Conservation (phyloP, 257 asterid species). For the Solanum chiquidenum region DNA sequence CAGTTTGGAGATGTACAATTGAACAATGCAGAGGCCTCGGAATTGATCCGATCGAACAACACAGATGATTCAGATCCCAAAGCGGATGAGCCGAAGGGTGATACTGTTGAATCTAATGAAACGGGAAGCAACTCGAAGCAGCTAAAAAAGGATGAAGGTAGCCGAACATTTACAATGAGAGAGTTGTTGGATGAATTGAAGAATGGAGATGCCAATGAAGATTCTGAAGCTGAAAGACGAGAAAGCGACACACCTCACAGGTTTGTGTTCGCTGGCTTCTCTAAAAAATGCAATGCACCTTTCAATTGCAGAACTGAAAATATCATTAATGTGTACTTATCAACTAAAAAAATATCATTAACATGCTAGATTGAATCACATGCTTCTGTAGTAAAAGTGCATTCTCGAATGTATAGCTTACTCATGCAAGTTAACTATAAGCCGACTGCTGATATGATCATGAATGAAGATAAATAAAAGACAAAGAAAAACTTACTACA, state of each 20-base stretch:
- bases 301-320: not conserved
- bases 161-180: constrained; percentile 86
- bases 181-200: constrained; percentile 85
- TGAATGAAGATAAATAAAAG: not conserved
- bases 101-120: constrained; percentile 16
- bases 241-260: constrained; percentile 63
- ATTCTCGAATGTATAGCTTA: not conserved
- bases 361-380: not conserved
- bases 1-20: constrained; percentile 17
- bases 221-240: constrained; percentile 21
- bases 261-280: constrained; percentile 15
- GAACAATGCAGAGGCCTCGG: constrained; percentile 22
- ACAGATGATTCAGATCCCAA: not conserved
- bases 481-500: not conserved
- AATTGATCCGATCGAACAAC: constrained; percentile 13
- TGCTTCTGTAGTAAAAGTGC: not conserved
- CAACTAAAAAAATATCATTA: not conserved
- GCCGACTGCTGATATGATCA: not conserved
- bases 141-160: constrained; percentile 42
- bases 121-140: constrained; percentile 28
- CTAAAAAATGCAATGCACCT: not conserved
- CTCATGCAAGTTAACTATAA: not conserved
- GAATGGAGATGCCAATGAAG: constrained; percentile 50
- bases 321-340: not conserved
- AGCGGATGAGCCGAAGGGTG: constrained; percentile 8